Conservation (phyloP, 371 early-diverging fungal genomes). For the Apophysomyces sp. region DNA sequence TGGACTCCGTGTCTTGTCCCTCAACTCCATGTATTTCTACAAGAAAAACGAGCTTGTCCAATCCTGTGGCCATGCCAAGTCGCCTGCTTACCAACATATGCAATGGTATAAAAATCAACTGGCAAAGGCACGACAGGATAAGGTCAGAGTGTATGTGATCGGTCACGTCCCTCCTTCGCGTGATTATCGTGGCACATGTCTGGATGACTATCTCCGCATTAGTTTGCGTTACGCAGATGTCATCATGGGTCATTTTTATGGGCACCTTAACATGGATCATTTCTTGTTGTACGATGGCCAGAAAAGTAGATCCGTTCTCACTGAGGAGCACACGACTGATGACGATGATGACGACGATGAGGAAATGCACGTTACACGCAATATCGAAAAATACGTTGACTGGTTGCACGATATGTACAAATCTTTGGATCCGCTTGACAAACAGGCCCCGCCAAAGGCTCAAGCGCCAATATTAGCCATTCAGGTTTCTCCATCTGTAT, state of each 20-base stretch:
- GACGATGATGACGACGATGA: constrained; percentile 13
- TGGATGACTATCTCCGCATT: constrained; percentile 56
- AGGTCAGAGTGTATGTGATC: constrained; percentile 54
- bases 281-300: constrained; percentile 55
- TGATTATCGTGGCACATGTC: constrained; percentile 66
- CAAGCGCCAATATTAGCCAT: constrained; percentile 46
- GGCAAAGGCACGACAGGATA: constrained; percentile 29
- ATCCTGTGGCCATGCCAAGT: constrained; percentile 21
- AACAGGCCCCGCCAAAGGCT: neutral
- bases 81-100: constrained; percentile 68
- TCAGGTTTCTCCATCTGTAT: constrained; percentile 69
- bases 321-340: neutral
- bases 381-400: constrained; percentile 29
- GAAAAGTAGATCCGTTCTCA: neutral
- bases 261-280: constrained; percentile 83
- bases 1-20: constrained; percentile 9
- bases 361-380: constrained; percentile 15
- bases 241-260: constrained; percentile 74
- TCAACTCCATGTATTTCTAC: constrained; percentile 18
- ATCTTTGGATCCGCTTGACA: constrained; percentile 17
- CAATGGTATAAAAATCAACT: constrained; percentile 70
- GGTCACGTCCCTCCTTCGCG: constrained; percentile 79
- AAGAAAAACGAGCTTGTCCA: constrained; percentile 12
- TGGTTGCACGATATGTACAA: constrained; percentile 37
- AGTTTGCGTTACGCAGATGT: constrained; percentile 58